Evolutionary conservation across 805 yeast genomes (phyloP).

Genomic region (Candida stauntonica): DNA sequence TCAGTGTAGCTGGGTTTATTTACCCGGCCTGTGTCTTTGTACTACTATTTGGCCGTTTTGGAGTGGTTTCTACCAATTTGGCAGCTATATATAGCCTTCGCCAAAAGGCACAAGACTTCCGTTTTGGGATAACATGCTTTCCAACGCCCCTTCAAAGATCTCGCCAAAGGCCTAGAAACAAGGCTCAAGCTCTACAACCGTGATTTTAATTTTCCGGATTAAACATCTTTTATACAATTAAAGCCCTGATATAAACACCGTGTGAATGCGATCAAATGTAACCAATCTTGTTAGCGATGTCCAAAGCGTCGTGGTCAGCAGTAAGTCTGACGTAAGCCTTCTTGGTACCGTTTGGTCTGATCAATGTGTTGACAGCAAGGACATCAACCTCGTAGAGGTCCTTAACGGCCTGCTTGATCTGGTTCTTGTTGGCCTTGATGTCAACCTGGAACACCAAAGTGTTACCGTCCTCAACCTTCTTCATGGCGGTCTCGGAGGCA

Average conservation of each 20-base stretch:
- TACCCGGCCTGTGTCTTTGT: too few species aligned
- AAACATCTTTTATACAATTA: conserved; percentile 21
- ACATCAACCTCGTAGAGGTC: conserved; percentile 97
- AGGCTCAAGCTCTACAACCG: too few species aligned
- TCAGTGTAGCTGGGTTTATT: too few species aligned
- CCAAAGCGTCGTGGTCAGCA: conserved; percentile 99
- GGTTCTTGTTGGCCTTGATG: conserved; percentile 95
- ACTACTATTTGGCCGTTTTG: too few species aligned
- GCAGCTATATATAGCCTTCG: too few species aligned
- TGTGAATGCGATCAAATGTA: conserved; percentile 63
- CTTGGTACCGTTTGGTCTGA: conserved; percentile 99
- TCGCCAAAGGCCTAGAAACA: too few species aligned
- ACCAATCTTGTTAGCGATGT: conserved; percentile 99
- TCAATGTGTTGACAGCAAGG: conserved; percentile 88
- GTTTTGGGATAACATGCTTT: too few species aligned
- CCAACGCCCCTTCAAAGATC: too few species aligned
- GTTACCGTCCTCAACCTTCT: conserved; percentile 99
- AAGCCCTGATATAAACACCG: conserved; percentile 13
- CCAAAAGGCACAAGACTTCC: too few species aligned
- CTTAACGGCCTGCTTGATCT: conserved; percentile 97
- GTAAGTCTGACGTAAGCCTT: conserved; percentile 99
- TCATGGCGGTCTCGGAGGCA: conserved; percentile 98
- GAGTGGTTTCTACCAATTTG: too few species aligned
- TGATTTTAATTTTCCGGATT: conserved; percentile 14
- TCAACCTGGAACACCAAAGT: conserved; percentile 98